Percentiles rank a stretch among this genome's conserved stretches.
Conservation (phyloP, 805 yeast species). For the Saccharomycopsis fermentans region DNA sequence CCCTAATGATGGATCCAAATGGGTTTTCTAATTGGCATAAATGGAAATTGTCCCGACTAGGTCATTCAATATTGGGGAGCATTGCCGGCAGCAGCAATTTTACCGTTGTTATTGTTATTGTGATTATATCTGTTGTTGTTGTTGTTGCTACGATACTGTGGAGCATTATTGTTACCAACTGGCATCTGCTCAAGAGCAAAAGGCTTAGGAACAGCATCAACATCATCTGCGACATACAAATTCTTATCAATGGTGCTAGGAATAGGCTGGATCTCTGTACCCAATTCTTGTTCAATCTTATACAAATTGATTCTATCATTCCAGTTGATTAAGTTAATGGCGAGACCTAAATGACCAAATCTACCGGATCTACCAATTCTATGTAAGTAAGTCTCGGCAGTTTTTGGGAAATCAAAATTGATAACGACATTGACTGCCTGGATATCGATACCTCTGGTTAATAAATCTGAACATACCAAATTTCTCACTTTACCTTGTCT, state of each 20-base stretch:
- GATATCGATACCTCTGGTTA: conserved; percentile 97
- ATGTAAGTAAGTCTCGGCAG: conserved; percentile 94
- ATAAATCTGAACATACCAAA: conserved; percentile 89
- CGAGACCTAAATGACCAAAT: conserved; percentile 96
- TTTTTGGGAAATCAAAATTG: conserved; percentile 96
- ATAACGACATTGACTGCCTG: conserved; percentile 98
- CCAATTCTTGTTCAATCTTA: conserved; percentile 93
- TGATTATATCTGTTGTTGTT: conserved; percentile 20
- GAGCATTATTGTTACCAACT: conserved; percentile 27
- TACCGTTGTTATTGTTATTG: conserved; percentile 19
- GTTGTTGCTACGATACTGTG: conserved; percentile 20
- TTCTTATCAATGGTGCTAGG: conserved; percentile 87
- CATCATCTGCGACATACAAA: conserved; percentile 76
- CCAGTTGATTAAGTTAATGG: conserved; percentile 94
- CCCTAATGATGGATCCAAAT: no score
- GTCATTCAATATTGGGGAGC: neutral
- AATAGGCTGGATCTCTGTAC: conserved; percentile 94
- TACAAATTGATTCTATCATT: conserved; percentile 88
- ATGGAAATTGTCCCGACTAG: no score
- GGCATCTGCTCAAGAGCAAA: conserved; percentile 62
- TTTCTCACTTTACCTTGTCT: conserved; percentile 97
- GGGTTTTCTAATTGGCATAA: no score
- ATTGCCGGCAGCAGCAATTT: neutral
- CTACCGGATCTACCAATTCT: conserved; percentile 99
- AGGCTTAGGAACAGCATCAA: conserved; percentile 75